These are phyloP conservation scores for Penicillium sp. DNA, from an alignment of 2,329 filamentous ascomycete genomes.

Conservation along the genomic window DNA sequence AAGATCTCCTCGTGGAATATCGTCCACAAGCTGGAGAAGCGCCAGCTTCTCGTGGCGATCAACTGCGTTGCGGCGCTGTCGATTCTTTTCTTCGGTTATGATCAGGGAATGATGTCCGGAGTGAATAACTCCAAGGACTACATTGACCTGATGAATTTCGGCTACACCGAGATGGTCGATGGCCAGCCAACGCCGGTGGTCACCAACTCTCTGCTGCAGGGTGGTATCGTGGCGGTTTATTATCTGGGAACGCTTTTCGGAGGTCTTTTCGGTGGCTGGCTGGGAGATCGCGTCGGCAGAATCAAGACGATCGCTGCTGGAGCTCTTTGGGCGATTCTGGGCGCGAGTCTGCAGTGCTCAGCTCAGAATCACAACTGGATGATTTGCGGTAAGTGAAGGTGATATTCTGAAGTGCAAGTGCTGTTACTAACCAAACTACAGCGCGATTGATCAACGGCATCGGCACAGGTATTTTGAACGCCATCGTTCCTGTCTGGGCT, in stretches of 20 bases:
- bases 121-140: conserved; percentile 70
- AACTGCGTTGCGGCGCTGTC: conserved; percentile 67
- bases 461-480: conserved; percentile 71
- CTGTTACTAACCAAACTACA: conserved; percentile 22
- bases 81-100: conserved; percentile 71
- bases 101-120: conserved; percentile 61
- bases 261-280: conserved; percentile 65
- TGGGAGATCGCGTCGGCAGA: conserved; percentile 66
- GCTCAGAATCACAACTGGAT: conserved; percentile 71
- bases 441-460: conserved; percentile 66
- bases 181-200: conserved; percentile 56
- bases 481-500: conserved; percentile 73
- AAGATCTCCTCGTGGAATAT: conserved; percentile 52
- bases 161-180: conserved; percentile 57
- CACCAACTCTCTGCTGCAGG: conserved; percentile 64
- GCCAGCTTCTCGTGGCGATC: conserved; percentile 61
- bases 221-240: conserved; percentile 64
- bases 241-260: conserved; percentile 68
- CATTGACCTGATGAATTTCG: conserved; percentile 67
- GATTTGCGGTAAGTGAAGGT: conserved; percentile 60
- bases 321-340: conserved; percentile 61
- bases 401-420: background rate
- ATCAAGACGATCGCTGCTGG: conserved; percentile 67
- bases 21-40: conserved; percentile 60
- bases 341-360: conserved; percentile 67